Base-by-base conservation (phyloP, 805 yeast species). In the Kregervanrija pseudodelftensis region DNA sequence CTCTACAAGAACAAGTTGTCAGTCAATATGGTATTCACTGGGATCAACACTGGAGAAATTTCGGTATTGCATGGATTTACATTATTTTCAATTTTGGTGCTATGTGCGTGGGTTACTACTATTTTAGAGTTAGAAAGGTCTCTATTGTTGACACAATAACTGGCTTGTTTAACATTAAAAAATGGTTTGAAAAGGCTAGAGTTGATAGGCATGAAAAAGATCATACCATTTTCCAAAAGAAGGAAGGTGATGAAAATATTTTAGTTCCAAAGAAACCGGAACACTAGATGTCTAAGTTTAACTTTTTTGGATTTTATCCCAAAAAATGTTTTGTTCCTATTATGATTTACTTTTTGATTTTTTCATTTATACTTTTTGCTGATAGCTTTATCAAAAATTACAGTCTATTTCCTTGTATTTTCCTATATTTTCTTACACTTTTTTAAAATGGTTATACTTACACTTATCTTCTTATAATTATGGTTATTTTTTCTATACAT, bases 61-160 rank as follows among this genome's bases (percentile, higher is more conserved):
- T 81, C 49, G 87, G 88, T 17, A 68, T 81, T 53, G 69, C 70
- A 55, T 74, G 77, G 70, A 80, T 68, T 37, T 82, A 73, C 64
- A 70, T 78, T 43, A 48, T 65, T 34, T 78, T 80, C 69, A 80
- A 81, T 52, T 45, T 73, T 32, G 49, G 52, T 45, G 73, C 69
- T 10, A 68, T 72, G 72, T 59, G 66, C 38, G 54, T 36, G 16
- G 59, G 64, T 40, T 70, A 68, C 50, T 68, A 59, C 52, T 17
- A 56, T 49, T 58, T 65, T 65, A 55, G 73, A 63, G 61, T 66
- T 49, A 50, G 59, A 54, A 52, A 54, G 41, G 54, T 73, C 66
- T 37, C 65, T 52, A 54, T 65, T 58, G 28, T 22, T 8, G 28
- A 22, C 7, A 5, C 28, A 22, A 7, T 22, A 5, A 7, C 47